Percentiles rank a stretch among this genome's conserved stretches.
Conservation (phyloP, 768 basidiomycete species). For the Tylopilus plumbeoviolaceoides region DNA sequence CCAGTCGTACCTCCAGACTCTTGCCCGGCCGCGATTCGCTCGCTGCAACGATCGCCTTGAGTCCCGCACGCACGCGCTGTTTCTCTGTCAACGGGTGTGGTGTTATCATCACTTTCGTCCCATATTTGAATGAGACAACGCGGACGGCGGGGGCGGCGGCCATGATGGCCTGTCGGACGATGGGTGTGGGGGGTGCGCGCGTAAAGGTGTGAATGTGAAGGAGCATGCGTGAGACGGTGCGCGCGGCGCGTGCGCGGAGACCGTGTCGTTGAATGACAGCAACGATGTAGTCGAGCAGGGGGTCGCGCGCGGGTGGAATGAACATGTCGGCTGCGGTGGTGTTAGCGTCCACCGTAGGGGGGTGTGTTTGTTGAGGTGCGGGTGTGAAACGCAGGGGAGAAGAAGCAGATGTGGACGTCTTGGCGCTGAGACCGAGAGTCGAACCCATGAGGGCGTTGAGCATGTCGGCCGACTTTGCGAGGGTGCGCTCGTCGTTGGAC, state of each 20-base stretch:
- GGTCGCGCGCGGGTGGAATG: constrained; percentile 73
- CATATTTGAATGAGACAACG: constrained; percentile 51
- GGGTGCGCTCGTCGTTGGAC: constrained; percentile 20
- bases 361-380: background rate
- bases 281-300: constrained; percentile 65
- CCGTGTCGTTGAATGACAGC: constrained; percentile 62
- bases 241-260: constrained; percentile 56
- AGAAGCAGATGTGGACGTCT: background rate
- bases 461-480: constrained; percentile 22
- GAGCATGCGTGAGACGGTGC: constrained; percentile 58
- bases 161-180: constrained; percentile 70
- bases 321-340: constrained; percentile 32
- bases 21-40: constrained; percentile 54
- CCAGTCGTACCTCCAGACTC: constrained; percentile 64
- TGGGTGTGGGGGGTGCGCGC: constrained; percentile 71
- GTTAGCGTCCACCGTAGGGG: background rate
- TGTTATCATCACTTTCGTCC: constrained; percentile 59
- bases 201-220: constrained; percentile 71
- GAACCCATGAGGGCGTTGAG: constrained; percentile 25
- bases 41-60: constrained; percentile 68
- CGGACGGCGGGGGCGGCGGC: constrained; percentile 70
- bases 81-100: constrained; percentile 77
- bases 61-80: constrained; percentile 67
- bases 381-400: background rate
- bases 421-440: constrained; percentile 14